Percentiles rank a stretch among this genome's conserved stretches.
Conservation (phyloP, 768 basidiomycete genomes). For the Myochromella boudieri region DNA sequence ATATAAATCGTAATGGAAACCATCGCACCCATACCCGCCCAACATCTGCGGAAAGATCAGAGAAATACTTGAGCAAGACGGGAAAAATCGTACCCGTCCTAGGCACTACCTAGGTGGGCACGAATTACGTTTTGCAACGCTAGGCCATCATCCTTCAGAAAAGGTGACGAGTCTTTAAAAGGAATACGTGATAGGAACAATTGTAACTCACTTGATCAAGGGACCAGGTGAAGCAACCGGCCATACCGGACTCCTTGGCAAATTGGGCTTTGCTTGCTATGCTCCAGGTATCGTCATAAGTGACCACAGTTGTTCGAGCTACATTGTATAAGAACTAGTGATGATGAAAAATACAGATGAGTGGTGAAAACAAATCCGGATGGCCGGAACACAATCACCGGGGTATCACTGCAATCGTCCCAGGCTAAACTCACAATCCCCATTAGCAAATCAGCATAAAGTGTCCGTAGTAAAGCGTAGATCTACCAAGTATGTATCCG, state of each 20-base stretch:
- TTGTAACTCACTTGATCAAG: slow-evolving; percentile 45
- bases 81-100: neutral
- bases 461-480: neutral
- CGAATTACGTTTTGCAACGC: slow-evolving; percentile 44
- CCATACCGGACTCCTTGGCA: slow-evolving; percentile 50
- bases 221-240: slow-evolving; percentile 57
- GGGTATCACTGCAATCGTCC: slow-evolving; percentile 72
- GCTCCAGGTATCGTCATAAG: slow-evolving; percentile 59
- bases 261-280: slow-evolving; percentile 55
- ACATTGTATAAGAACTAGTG: slow-evolving; percentile 42
- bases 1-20: neutral
- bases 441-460: neutral
- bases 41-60: neutral
- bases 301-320: slow-evolving; percentile 51
- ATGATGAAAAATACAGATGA: neutral
- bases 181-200: neutral
- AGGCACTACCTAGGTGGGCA: slow-evolving; percentile 16
- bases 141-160: slow-evolving; percentile 35
- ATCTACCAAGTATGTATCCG: slow-evolving; percentile 50
- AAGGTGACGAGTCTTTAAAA: neutral
- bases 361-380: neutral
- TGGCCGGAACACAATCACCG: slow-evolving; percentile 37
- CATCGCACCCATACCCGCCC: neutral
- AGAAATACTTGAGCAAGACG: neutral
- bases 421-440: slow-evolving; percentile 41